phyloP scores from a whole-genome alignment of 495 filamentous ascomycete species.

The Trichoderma parareesei region DNA sequence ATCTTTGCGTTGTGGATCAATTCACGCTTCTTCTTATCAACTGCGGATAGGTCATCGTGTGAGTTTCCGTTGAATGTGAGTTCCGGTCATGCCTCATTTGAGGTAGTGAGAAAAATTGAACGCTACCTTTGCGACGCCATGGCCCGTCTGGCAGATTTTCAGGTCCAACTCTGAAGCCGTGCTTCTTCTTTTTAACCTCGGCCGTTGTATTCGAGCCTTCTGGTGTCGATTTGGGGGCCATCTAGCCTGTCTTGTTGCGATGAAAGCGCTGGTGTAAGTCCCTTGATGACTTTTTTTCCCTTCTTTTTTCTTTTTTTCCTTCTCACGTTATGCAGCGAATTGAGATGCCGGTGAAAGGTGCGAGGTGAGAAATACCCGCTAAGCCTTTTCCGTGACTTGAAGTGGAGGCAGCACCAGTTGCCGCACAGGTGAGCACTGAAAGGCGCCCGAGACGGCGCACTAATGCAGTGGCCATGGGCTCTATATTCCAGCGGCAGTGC shows the following conservation, averaged over 20 bases:
- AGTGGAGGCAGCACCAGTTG: neutral
- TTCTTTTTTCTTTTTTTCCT: neutral
- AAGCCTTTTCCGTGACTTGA: neutral
- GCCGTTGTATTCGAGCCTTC: slow-evolving; percentile 38
- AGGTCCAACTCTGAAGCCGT: slow-evolving; percentile 67
- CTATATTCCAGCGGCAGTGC: neutral
- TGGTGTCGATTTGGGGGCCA: slow-evolving; percentile 56
- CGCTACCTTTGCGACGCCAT: slow-evolving; percentile 77
- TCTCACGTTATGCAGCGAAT: neutral
- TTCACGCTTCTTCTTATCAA: slow-evolving; percentile 83
- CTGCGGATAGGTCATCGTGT: slow-evolving; percentile 33
- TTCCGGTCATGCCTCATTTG: neutral
- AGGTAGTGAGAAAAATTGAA: neutral
- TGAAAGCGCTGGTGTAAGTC: neutral
- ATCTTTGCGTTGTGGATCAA: slow-evolving; percentile 91
- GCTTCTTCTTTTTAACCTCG: slow-evolving; percentile 39
- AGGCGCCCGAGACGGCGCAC: neutral
- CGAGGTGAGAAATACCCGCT: neutral
- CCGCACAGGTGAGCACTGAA: slow-evolving; percentile 7
- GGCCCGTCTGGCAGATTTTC: slow-evolving; percentile 89
- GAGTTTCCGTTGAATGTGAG: slow-evolving; percentile 11
- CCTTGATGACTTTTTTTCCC: neutral
- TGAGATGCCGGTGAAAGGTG: slow-evolving; percentile 6
- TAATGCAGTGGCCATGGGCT: neutral
- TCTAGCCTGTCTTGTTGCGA: slow-evolving; percentile 20